These are phyloP conservation scores for Diphasiastrum complanatum DNA, from an alignment of 83 land plant species.

Conservation along the genomic window DNA sequence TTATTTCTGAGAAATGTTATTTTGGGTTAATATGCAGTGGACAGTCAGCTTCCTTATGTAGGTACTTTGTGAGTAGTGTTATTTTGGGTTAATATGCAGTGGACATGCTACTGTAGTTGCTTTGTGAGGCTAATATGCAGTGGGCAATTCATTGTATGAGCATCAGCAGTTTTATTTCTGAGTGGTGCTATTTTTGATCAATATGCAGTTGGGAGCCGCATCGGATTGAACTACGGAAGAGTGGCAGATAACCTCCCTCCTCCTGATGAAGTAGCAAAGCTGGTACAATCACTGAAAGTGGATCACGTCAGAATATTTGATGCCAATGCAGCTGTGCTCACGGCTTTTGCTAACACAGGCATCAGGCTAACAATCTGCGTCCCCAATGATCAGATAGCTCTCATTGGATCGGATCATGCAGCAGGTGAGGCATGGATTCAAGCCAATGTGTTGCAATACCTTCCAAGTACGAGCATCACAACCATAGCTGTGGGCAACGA, in stretches of 20 bases:
- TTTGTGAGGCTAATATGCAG: too few species aligned
- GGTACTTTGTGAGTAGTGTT: too few species aligned
- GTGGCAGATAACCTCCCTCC: constrained; percentile 54
- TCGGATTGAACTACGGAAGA: constrained; percentile 44
- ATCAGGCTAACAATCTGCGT: constrained; percentile 44
- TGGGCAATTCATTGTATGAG: not conserved
- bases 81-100: too few species aligned
- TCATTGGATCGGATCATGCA: constrained; percentile 13
- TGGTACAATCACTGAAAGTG: constrained; percentile 34
- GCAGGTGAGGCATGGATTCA: constrained; percentile 53
- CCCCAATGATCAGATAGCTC: constrained; percentile 32
- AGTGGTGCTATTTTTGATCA: not conserved
- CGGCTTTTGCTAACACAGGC: constrained; percentile 51
- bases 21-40: too few species aligned
- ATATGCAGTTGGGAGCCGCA: not conserved
- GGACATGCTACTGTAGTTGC: too few species aligned
- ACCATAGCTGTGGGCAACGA: constrained; percentile 78
- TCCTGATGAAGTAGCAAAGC: constrained; percentile 37
- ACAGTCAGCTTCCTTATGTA: too few species aligned
- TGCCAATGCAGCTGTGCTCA: constrained; percentile 42
- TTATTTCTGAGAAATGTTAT: too few species aligned
- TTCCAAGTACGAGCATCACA: constrained; percentile 51
- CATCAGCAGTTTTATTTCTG: not conserved
- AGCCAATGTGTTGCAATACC: constrained; percentile 45
- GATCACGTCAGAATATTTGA: constrained; percentile 45